These are phyloP conservation scores for Ascochyta viciae-villosae DNA, from an alignment of 2,329 filamentous ascomycete species.

Conservation along the genomic window DNA sequence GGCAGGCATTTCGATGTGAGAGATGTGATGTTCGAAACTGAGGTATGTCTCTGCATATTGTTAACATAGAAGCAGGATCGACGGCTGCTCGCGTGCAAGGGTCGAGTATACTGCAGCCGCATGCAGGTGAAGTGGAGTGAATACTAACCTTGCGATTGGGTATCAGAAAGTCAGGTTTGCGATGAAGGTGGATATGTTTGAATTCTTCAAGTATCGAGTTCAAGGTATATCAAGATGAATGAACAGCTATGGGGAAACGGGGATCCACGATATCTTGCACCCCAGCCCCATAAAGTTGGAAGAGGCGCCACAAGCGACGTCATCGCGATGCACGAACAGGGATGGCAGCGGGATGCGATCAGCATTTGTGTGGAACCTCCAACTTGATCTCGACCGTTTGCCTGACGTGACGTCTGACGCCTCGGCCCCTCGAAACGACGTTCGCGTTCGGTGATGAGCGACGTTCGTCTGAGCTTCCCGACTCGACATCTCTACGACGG, in stretches of 20 bases:
- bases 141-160: conserved; percentile 23
- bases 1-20: conserved; percentile 39
- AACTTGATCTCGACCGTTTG: conserved; percentile 32
- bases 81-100: conserved; percentile 28
- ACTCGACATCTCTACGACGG: background rate
- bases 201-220: background rate
- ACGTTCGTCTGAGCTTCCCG: conserved; percentile 6
- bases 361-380: conserved; percentile 25
- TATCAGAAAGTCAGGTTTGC: background rate
- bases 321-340: conserved; percentile 35
- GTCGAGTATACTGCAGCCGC: conserved; percentile 17
- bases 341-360: conserved; percentile 25
- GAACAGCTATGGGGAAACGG: conserved; percentile 19
- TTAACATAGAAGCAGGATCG: background rate
- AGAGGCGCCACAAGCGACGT: conserved; percentile 45
- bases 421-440: conserved; percentile 15
- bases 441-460: conserved; percentile 20
- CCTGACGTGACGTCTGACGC: conserved; percentile 21
- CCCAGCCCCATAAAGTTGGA: conserved; percentile 38
- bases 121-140: conserved; percentile 6
- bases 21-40: background rate
- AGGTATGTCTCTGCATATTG: background rate
- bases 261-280: conserved; percentile 32
- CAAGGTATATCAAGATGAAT: conserved; percentile 15
- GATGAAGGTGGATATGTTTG: conserved; percentile 2